These are phyloP conservation scores for Pseudonitzschia delicatissima DNA, from an alignment of 108 stramenopile genomes.

Conservation along the genomic window DNA sequence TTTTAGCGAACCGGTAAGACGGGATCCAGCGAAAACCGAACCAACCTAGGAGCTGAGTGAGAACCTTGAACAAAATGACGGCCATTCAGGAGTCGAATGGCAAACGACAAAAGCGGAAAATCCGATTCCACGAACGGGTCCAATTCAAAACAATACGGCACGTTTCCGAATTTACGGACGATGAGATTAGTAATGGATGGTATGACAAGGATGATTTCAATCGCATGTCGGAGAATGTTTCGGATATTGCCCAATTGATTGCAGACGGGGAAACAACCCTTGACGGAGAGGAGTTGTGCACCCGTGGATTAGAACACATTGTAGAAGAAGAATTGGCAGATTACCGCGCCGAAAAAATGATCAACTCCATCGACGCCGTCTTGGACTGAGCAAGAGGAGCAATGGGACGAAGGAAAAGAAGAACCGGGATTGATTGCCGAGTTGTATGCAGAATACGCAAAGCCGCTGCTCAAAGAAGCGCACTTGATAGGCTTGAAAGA, in stretches of 20 bases:
- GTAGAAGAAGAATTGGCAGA: slow-evolving; percentile 41
- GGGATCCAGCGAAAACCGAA: too few species aligned
- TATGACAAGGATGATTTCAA: slow-evolving; percentile 42
- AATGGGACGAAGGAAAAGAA: slow-evolving; percentile 34
- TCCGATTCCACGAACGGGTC: slow-evolving; percentile 33
- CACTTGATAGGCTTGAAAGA: slow-evolving; percentile 30
- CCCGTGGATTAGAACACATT: slow-evolving; percentile 36
- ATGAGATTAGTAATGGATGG: slow-evolving; percentile 31
- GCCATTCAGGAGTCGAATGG: not conserved
- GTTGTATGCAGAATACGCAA: slow-evolving; percentile 31
- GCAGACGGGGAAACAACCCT: slow-evolving; percentile 18
- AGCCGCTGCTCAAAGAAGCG: slow-evolving; percentile 29
- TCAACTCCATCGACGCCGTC: slow-evolving; percentile 38
- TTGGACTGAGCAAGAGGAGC: slow-evolving; percentile 42
- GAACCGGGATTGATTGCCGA: slow-evolving; percentile 34
- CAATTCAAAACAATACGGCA: slow-evolving; percentile 44
- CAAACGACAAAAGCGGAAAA: slow-evolving; percentile 6
- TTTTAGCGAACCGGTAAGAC: too few species aligned
- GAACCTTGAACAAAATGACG: not conserved
- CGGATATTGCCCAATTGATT: slow-evolving; percentile 28
- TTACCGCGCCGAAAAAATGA: slow-evolving; percentile 42
- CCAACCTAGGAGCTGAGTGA: too few species aligned
- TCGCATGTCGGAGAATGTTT: slow-evolving; percentile 40
- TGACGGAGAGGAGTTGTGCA: slow-evolving; percentile 34
- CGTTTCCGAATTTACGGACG: slow-evolving; percentile 31